Percentiles rank a stretch among this genome's conserved stretches.
phyloP scores from a whole-genome alignment of 163 green algal species.

The Chloromonas sp. region DNA sequence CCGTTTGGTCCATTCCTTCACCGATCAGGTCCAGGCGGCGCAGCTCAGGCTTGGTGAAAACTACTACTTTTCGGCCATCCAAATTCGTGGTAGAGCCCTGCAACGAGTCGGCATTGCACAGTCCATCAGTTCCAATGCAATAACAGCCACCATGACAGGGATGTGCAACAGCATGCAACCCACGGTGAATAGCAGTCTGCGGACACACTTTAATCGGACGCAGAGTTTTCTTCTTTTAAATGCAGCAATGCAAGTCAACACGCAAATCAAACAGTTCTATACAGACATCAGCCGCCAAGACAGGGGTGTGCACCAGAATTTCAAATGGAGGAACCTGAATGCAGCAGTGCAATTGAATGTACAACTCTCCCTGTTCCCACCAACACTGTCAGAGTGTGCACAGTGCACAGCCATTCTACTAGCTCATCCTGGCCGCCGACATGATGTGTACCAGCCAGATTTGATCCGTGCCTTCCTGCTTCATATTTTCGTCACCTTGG shows the following conservation, averaged over 20 bases:
- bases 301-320: too few species aligned
- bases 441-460: background rate
- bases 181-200: background rate
- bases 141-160: too few species aligned
- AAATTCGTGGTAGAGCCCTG: slow-evolving; percentile 16
- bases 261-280: too few species aligned
- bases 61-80: slow-evolving; percentile 22
- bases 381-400: background rate
- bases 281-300: too few species aligned
- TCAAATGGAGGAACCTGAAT: too few species aligned
- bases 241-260: too few species aligned
- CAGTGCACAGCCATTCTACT: background rate
- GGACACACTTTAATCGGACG: background rate
- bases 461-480: background rate
- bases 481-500: slow-evolving; percentile 4
- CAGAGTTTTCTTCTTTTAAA: too few species aligned
- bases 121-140: background rate
- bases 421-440: background rate
- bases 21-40: too few species aligned
- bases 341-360: too few species aligned
- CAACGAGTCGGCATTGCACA: background rate
- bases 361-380: too few species aligned
- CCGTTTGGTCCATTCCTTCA: too few species aligned
- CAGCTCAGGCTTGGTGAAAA: slow-evolving; percentile 16
- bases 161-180: too few species aligned